Conservation (phyloP, 805 yeast species). For the Ogataea allantospora region DNA sequence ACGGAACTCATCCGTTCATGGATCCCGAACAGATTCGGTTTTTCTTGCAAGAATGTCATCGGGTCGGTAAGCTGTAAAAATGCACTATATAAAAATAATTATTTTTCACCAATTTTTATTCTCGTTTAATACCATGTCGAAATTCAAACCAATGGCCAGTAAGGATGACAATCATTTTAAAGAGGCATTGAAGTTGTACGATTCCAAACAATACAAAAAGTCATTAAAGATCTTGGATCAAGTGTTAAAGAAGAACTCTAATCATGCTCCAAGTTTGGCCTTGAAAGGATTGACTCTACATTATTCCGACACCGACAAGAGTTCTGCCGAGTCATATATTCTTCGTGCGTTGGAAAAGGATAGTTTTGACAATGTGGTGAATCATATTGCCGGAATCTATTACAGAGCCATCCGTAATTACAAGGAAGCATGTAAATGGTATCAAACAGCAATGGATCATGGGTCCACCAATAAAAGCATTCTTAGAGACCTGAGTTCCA, state of each 20-base stretch:
- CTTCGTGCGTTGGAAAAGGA: slow-evolving; percentile 59
- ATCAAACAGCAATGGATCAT: slow-evolving; percentile 67
- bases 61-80: slow-evolving; percentile 50
- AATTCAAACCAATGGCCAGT: slow-evolving; percentile 8
- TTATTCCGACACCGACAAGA: slow-evolving; percentile 50
- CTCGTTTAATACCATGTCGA: slow-evolving; percentile 5
- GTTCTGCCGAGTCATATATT: slow-evolving; percentile 64
- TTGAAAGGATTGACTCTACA: slow-evolving; percentile 74
- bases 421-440: slow-evolving; percentile 75
- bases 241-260: slow-evolving; percentile 70
- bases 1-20: slow-evolving; percentile 98
- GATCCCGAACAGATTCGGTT: slow-evolving; percentile 84
- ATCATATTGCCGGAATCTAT: slow-evolving; percentile 85
- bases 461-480: slow-evolving; percentile 79
- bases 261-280: slow-evolving; percentile 78
- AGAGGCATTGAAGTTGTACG: slow-evolving; percentile 81
- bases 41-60: slow-evolving; percentile 85
- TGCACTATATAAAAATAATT: neutral
- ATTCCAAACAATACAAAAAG: slow-evolving; percentile 82
- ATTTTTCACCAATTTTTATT: slow-evolving; percentile 2
- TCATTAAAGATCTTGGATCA: slow-evolving; percentile 74
- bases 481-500: slow-evolving; percentile 74
- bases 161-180: slow-evolving; percentile 78
- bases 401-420: slow-evolving; percentile 70
- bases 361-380: slow-evolving; percentile 62